Percentiles rank a stretch among this genome's conserved stretches.
Conservation (phyloP, 2,329 filamentous ascomycete species). For the Penicillium nordicum region DNA sequence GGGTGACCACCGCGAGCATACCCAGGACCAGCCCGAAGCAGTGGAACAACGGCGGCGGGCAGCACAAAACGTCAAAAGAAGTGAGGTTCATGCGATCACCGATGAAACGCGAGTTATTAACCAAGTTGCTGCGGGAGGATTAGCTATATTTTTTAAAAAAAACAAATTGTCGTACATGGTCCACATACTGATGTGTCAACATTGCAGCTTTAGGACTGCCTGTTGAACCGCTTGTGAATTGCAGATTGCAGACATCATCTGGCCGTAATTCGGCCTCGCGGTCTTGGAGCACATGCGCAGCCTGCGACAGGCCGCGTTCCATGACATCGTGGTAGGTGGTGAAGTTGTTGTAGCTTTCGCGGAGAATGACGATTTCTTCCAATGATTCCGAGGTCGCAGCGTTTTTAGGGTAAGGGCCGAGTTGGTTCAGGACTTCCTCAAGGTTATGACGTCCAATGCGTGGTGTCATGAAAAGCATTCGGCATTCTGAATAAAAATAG, state of each 20-base stretch:
- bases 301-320: slow-evolving; percentile 49
- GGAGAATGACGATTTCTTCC: slow-evolving; percentile 58
- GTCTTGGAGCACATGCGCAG: slow-evolving; percentile 51
- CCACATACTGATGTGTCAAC: slow-evolving; percentile 63
- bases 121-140: slow-evolving; percentile 33
- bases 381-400: slow-evolving; percentile 36
- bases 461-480: slow-evolving; percentile 68
- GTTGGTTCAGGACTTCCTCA: slow-evolving; percentile 53
- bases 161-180: background rate
- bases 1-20: slow-evolving; percentile 67
- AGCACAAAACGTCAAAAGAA: slow-evolving; percentile 67
- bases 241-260: slow-evolving; percentile 68
- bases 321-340: slow-evolving; percentile 60
- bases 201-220: slow-evolving; percentile 71
- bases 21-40: slow-evolving; percentile 80
- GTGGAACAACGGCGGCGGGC: slow-evolving; percentile 80
- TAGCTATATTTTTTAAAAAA: background rate
- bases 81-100: slow-evolving; percentile 71
- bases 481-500: slow-evolving; percentile 54
- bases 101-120: slow-evolving; percentile 67
- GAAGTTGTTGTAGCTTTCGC: slow-evolving; percentile 54
- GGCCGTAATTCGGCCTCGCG: slow-evolving; percentile 57
- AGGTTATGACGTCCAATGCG: slow-evolving; percentile 66
- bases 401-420: slow-evolving; percentile 41
- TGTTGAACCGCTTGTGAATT: slow-evolving; percentile 73